These are phyloP conservation scores for Mycena latifolia DNA, from an alignment of 768 basidiomycete species.

Conservation along the genomic window DNA sequence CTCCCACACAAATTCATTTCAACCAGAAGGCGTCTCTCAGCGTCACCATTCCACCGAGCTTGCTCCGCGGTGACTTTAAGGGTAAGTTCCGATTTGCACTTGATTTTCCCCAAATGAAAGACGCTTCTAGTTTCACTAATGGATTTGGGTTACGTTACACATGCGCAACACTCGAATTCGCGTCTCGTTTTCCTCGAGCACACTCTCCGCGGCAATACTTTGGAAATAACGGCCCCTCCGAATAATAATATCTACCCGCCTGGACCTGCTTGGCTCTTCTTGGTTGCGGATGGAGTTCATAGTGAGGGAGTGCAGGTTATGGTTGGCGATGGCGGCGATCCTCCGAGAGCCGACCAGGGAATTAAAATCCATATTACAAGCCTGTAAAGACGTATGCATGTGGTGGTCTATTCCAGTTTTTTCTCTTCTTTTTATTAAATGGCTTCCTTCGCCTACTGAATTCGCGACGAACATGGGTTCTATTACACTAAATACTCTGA, in stretches of 20 bases:
- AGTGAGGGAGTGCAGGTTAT: slow-evolving; percentile 34
- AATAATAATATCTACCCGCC: slow-evolving; percentile 51
- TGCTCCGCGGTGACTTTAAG: slow-evolving; percentile 29
- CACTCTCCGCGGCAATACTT: slow-evolving; percentile 42
- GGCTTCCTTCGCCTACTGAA: too few species aligned
- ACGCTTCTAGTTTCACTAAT: slow-evolving; percentile 45
- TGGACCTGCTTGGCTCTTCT: slow-evolving; percentile 42
- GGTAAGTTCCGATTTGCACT: slow-evolving; percentile 22
- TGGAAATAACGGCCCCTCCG: slow-evolving; percentile 50
- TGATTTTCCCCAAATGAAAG: slow-evolving; percentile 1
- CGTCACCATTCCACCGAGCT: slow-evolving; percentile 46
- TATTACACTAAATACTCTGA: too few species aligned
- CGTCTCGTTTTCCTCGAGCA: slow-evolving; percentile 52
- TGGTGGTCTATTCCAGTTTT: too few species aligned
- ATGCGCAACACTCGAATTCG: slow-evolving; percentile 51
- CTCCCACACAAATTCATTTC: slow-evolving; percentile 46
- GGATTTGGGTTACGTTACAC: slow-evolving; percentile 51
- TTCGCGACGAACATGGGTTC: too few species aligned
- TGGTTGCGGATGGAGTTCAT: slow-evolving; percentile 26
- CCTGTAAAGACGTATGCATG: slow-evolving; percentile 10
- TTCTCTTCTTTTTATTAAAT: too few species aligned
- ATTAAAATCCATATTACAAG: slow-evolving; percentile 15
- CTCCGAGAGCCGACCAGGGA: slow-evolving; percentile 28
- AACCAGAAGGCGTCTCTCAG: slow-evolving; percentile 48
- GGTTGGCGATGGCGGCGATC: slow-evolving; percentile 34